phyloP scores from a whole-genome alignment of 306 rosid species.

The Cucurbita argyrosperma region DNA sequence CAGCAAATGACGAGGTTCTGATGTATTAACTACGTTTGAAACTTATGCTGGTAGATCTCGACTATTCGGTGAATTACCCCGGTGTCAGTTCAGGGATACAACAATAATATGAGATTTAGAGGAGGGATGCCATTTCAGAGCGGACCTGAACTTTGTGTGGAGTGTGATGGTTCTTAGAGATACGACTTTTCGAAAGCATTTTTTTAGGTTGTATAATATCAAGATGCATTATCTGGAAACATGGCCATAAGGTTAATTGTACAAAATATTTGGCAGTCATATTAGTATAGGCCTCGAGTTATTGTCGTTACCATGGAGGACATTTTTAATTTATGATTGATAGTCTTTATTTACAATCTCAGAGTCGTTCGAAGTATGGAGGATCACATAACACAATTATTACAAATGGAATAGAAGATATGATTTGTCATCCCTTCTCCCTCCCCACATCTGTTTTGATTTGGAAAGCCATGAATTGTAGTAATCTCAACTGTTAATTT shows the following conservation, averaged over 20 bases:
- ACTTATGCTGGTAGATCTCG: background rate
- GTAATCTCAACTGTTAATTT: background rate
- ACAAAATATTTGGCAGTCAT: slow-evolving; percentile 6
- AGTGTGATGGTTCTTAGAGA: slow-evolving; percentile 2
- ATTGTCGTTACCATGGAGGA: background rate
- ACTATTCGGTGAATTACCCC: background rate
- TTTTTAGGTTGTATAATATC: slow-evolving; percentile 5
- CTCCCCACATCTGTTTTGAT: background rate
- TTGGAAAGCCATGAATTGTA: background rate
- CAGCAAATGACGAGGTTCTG: slow-evolving; percentile 33
- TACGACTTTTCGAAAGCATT: background rate
- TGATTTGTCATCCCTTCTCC: background rate
- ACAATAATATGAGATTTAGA: background rate
- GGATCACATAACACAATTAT: background rate
- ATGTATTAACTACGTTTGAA: background rate
- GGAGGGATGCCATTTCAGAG: background rate
- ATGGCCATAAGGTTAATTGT: background rate
- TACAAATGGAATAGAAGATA: slow-evolving; percentile 2
- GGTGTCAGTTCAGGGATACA: background rate
- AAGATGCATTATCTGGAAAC: slow-evolving; percentile 1
- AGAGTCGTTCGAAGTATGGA: background rate
- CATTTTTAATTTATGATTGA: background rate
- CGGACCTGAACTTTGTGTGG: background rate
- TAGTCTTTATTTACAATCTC: background rate
- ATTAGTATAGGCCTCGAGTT: slow-evolving; percentile 8